Evolutionary conservation across 1,284 basidiomycete species (phyloP).

Genomic region (Cryptococcus sp.): DNA sequence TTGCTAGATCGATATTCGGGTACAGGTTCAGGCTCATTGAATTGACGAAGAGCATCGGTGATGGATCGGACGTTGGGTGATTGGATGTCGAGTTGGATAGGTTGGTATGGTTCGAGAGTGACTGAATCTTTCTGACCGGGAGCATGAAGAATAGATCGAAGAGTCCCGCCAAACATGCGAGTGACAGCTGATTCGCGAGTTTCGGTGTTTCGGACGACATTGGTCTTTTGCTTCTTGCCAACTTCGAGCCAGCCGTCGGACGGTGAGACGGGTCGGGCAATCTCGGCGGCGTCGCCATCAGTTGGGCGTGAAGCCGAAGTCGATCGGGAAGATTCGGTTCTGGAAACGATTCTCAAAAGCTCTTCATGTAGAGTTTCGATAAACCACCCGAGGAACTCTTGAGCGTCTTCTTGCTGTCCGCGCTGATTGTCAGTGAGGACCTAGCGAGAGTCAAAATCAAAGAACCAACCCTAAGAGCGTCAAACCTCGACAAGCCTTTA

Average conservation of each 20-base stretch:
- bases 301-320: conserved; percentile 15
- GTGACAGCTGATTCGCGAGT: conserved; percentile 82
- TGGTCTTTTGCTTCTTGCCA: conserved; percentile 78
- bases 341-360: conserved; percentile 60
- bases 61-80: conserved; percentile 71
- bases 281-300: conserved; percentile 45
- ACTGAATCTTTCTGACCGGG: conserved; percentile 82
- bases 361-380: conserved; percentile 95
- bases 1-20: conserved; percentile 42
- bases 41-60: conserved; percentile 73
- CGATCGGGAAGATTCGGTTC: conserved; percentile 28
- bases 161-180: conserved; percentile 87
- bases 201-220: conserved; percentile 76
- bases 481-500: conserved; percentile 90
- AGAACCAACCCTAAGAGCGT: conserved; percentile 74
- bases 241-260: conserved; percentile 78
- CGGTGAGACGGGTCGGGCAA: conserved; percentile 44
- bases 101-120: conserved; percentile 88
- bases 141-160: conserved; percentile 77
- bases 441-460: background rate
- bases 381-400: conserved; percentile 98
- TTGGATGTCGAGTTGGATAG: conserved; percentile 85
- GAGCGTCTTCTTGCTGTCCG: conserved; percentile 95
- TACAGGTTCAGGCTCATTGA: conserved; percentile 77
- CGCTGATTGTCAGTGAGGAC: conserved; percentile 52